Evolutionary conservation across 257 asterid genomes (phyloP).

Genomic region (Solanum paucissectum): DNA sequence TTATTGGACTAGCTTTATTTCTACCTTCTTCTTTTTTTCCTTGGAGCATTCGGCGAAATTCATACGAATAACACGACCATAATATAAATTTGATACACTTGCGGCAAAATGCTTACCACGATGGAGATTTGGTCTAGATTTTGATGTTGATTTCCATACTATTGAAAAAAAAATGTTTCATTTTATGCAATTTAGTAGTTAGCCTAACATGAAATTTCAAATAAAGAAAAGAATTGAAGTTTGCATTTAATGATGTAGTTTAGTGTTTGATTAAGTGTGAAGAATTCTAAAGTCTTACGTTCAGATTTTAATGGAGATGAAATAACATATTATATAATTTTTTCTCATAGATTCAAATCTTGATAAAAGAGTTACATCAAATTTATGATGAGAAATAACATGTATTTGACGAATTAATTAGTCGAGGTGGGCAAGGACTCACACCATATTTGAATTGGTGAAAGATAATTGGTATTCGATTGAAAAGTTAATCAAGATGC

Average conservation of each 20-base stretch:
- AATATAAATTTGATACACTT: background rate
- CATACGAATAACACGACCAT: no score
- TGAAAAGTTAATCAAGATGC: background rate
- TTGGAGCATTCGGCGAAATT: background rate
- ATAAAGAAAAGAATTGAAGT: background rate
- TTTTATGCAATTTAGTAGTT: background rate
- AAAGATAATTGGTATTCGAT: background rate
- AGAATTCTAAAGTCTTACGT: background rate
- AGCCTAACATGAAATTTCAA: background rate
- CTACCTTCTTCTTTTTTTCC: background rate
- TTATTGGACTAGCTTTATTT: no score
- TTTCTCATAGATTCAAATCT: background rate
- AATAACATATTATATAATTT: accelerated
- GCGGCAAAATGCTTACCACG: background rate
- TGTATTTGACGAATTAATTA: background rate
- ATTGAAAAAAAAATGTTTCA: background rate
- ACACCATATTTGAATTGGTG: accelerated
- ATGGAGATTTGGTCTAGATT: background rate
- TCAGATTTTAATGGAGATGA: background rate
- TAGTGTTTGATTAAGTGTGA: background rate
- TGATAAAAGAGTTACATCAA: background rate
- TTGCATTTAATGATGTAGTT: background rate
- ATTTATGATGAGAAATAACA: background rate
- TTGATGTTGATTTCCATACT: background rate
- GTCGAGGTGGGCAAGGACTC: accelerated